phyloP scores from a whole-genome alignment of 495 filamentous ascomycete species.

The Neurospora sp. region DNA sequence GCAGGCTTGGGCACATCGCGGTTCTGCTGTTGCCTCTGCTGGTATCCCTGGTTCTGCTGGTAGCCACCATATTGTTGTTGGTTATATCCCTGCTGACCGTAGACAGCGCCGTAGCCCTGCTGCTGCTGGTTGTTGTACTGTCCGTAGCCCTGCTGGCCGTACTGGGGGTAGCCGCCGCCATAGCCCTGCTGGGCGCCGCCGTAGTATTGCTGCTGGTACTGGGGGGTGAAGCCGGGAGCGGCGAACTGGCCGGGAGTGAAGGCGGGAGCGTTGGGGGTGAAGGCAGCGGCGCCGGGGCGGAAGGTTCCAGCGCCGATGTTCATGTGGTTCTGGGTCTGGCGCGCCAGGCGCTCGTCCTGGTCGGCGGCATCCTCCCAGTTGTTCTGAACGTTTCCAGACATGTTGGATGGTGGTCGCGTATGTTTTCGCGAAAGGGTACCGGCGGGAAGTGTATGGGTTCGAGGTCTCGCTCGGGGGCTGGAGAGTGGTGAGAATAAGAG shows the following conservation, averaged over 20 bases:
- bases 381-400: constrained; percentile 66
- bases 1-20: constrained; percentile 41
- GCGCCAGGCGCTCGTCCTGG: constrained; percentile 75
- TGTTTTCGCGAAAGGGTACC: background rate
- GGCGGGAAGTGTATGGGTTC: constrained; percentile 1
- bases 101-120: constrained; percentile 41
- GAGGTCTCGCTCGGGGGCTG: background rate
- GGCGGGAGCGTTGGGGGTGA: constrained; percentile 64
- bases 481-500: constrained; percentile 4
- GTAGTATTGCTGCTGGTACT: constrained; percentile 42
- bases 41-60: constrained; percentile 44
- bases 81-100: constrained; percentile 43
- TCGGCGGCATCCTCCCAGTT: constrained; percentile 94
- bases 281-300: constrained; percentile 66
- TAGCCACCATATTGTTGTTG: constrained; percentile 27
- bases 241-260: constrained; percentile 72
- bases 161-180: constrained; percentile 39
- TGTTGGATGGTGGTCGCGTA: constrained; percentile 31
- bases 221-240: constrained; percentile 34
- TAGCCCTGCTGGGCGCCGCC: constrained; percentile 33
- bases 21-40: constrained; percentile 47
- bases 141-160: constrained; percentile 44
- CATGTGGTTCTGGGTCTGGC: constrained; percentile 67
- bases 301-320: constrained; percentile 58
- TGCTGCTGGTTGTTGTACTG: constrained; percentile 36